phyloP scores from a whole-genome alignment of 352 stramenopile species.

The Phytopythium mirpurense region DNA sequence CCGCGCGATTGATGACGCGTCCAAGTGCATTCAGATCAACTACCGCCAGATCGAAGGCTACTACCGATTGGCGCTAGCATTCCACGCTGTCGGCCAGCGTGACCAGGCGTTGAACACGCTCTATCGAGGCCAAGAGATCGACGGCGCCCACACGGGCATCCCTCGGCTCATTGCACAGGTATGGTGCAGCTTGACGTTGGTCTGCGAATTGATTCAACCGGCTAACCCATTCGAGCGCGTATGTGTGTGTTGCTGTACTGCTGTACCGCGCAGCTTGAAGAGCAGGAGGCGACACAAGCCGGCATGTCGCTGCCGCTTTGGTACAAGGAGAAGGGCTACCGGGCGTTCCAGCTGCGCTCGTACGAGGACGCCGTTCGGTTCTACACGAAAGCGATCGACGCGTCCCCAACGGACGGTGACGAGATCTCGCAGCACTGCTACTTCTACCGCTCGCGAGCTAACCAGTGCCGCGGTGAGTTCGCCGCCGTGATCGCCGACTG shows the following conservation, averaged over 20 bases:
- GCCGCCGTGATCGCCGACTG: conserved; percentile 45
- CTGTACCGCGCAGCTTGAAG: conserved; percentile 28
- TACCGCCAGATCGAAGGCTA: conserved; percentile 55
- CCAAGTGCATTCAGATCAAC: conserved; percentile 54
- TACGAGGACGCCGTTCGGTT: conserved; percentile 88
- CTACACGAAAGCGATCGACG: conserved; percentile 88
- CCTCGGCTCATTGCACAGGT: conserved; percentile 33
- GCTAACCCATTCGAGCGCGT: background rate
- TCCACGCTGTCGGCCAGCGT: conserved; percentile 34
- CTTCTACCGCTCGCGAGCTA: conserved; percentile 46
- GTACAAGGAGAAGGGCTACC: conserved; percentile 84
- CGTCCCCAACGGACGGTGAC: conserved; percentile 37
- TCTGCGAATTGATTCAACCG: background rate
- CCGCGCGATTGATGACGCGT: conserved; percentile 45
- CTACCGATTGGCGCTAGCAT: conserved; percentile 42
- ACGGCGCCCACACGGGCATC: conserved; percentile 34
- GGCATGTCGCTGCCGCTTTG: conserved; percentile 27
- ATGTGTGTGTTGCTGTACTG: background rate
- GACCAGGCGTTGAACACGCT: conserved; percentile 50
- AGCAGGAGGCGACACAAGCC: conserved; percentile 29
- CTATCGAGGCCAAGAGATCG: conserved; percentile 49
- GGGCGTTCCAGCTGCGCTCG: conserved; percentile 86
- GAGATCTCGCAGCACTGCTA: conserved; percentile 52
- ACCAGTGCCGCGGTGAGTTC: conserved; percentile 50
- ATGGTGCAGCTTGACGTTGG: background rate